Evolutionary conservation across 2,329 filamentous ascomycete species (phyloP), one percentile per base, ranked within the genome.

Genomic region (Colletotrichum tofieldiae): DNA sequence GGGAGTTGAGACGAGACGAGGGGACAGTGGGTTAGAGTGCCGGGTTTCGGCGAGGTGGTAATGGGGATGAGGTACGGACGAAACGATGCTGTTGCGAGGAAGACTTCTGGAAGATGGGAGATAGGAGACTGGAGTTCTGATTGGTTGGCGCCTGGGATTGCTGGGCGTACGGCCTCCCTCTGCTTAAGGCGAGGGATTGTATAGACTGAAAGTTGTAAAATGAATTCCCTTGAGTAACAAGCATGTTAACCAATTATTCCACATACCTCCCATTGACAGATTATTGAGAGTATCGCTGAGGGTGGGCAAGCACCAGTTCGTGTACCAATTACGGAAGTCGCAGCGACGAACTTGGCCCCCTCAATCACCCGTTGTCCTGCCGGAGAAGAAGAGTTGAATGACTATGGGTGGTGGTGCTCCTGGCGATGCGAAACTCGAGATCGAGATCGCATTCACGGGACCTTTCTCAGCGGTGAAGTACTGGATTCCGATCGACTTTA

Each of bases 151-250:
- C 60, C 65, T 72, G 59, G 65, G 47, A 55, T 47, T 55, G 59
- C 49, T 37, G 39, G 70, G 70, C 70, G 70, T 54, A 65, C 54
- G 59, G 59, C 59, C 70, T 64, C 54, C 59, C 26, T 67, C 49
- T n/a, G 56, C 39, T 23, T 47, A 73, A 52, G 67, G 39, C 54
- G 54, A 45, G 62, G 67, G n/a, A 43, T 51, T 71, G 71, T 71
- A 67, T 73, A 73, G 71, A 71, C 49, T 71, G 71, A 61, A 73
- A 73, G 67, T 14, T 73, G 71, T 73, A 73, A 71, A 73, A 71
- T 32, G 71, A 73, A 62, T 69, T 73, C 67, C 56, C 56, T 71
- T 73, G 67, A 56, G 61, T 73, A 71, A 59, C 70, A 72, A 72
- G 54, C 65, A 59, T 35, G 32, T 70, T 72, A 61, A 70, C 60